These are phyloP conservation scores for Wallemia hederae DNA, from an alignment of 1,284 basidiomycete species.

Conservation along the genomic window DNA sequence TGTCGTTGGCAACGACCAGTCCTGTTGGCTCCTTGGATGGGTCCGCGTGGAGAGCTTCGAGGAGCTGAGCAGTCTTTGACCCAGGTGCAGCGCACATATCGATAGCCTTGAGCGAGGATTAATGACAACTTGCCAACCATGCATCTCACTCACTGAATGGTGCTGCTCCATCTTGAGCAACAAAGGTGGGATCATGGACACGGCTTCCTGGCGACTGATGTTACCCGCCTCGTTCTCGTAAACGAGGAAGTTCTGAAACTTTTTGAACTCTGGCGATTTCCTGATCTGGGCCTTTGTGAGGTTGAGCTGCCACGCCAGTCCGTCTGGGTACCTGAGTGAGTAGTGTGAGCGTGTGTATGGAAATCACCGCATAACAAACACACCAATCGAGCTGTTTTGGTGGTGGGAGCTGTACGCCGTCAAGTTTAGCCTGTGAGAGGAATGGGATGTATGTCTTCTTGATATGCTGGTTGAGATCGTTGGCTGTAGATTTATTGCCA, in stretches of 20 bases:
- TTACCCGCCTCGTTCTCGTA: constrained; percentile 99
- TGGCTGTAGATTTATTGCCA: constrained; percentile 45
- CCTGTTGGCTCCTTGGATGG: constrained; percentile 38
- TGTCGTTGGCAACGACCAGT: constrained; percentile 64
- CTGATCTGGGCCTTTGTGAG: constrained; percentile 68
- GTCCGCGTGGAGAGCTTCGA: constrained; percentile 52
- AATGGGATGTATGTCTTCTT: constrained; percentile 46
- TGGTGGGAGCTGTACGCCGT: constrained; percentile 43
- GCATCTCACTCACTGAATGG: constrained; percentile 29
- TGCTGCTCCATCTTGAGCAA: constrained; percentile 81
- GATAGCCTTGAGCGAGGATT: constrained; percentile 30
- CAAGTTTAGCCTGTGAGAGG: constrained; percentile 43
- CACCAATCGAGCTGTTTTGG: constrained; percentile 63
- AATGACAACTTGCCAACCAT: background rate
- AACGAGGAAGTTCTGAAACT: constrained; percentile 85
- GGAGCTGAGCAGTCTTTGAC: constrained; percentile 48
- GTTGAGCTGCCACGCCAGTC: constrained; percentile 83
- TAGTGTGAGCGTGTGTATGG: constrained; percentile 11
- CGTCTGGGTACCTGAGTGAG: constrained; percentile 45
- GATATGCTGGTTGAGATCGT: constrained; percentile 40
- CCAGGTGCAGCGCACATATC: constrained; percentile 98
- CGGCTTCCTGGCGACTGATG: constrained; percentile 83
- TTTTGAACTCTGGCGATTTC: constrained; percentile 76
- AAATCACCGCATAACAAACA: constrained; percentile 7
- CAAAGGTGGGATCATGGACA: constrained; percentile 92